Base-by-base conservation (phyloP, 768 basidiomycete genomes). In the Clitopilus passeckerianus region DNA sequence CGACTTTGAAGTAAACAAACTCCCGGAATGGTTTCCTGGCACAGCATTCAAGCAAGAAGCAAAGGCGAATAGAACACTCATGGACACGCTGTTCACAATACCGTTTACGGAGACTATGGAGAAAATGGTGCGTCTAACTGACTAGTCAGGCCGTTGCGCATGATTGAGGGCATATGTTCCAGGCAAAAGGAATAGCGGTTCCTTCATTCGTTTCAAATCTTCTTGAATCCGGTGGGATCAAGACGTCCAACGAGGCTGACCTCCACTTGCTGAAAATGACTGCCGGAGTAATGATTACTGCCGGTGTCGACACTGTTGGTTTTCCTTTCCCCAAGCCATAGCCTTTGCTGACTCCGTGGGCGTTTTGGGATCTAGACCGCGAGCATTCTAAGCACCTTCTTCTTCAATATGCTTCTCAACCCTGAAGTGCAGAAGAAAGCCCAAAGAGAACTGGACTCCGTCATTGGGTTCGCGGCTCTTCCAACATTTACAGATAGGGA, bases 381-480 rank as follows among this genome's bases (percentile, higher is more conserved):
- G 33, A 66, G 69, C 6, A 63, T 71, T 0, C 52, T 77, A 1
- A 60, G 62, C 15, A 60, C 69, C 1, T 77, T 80, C 62, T 59
- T 79, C 54, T 66, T 79, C 12, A 72, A 73, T 1, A 75, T 80
- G 75, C 65, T 73, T 7, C 62, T 70, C 8, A 61, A 77, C 59
- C 78, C 78, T 0, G 68, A 73, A 9, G 63, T 69, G 10, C 75
- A 74, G 58, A 59, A 52, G 8, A 71, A 65, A 53, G 78, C 76
- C 0, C 80, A 78, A 56, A 67, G 65, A 5, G 78, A 80, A 62
- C 67, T 81, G 10, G 79, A 81, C 61, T 24, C 56, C 0, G 69
- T 80, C 7, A 60, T 80, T 10, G 75, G 73, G 15, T 24, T 46
- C 4, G 68, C 63, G 18, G 67, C 77, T 5, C 66, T 80, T 10